Base-by-base conservation (phyloP, 1,139 yeast species). In the Wickerhamiella pararugosa region DNA sequence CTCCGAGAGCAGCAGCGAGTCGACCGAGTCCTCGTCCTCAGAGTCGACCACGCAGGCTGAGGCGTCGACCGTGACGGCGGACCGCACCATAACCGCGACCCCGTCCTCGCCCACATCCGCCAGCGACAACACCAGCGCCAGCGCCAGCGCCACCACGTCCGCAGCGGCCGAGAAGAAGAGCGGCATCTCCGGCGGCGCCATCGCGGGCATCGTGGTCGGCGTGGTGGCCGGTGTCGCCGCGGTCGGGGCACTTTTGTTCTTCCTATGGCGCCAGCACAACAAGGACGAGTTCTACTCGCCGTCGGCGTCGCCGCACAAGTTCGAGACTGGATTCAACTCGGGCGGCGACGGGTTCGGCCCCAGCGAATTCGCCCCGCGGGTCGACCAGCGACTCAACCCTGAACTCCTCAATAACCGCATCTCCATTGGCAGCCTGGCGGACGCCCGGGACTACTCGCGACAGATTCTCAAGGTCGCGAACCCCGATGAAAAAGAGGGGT, bases 361-460 rank as follows among this genome's bases (percentile, higher is more conserved):
- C 44, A 66, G 77, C 41, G 27, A 32, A 7, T 78, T 76, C 45
- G 87, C 79, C 58, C 82, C 79, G 38, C 65, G 83, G 46, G 78
- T 76, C 45, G 87, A 79, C 58, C 82, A 79, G 38, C 65, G 83
- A 46, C 62, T 76, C 48, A 75, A 76, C 55, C 81, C 83, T 2
- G 67, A 73, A 38, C 73, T 79, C 76, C 66, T 79, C 60, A 75
- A 82, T 57, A 71, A 84, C 48, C 67, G 92, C 49, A 63, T 79
- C 45, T 71, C 79, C 46, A 86, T 79, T 54, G 87, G 86, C 9
- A 72, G 81, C 25, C 66, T 80, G 48, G 87, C 84, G 9, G 92
- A 80, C 57, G 86, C 79, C 49, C 72, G 81, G 8, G 90, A 80
- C 57, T 79, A 79, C 60, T 70, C 79, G 39, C 67, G 86, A 51